Evolutionary conservation across 345 rosid genomes (phyloP).

Genomic region (Laguncularia racemosa): DNA sequence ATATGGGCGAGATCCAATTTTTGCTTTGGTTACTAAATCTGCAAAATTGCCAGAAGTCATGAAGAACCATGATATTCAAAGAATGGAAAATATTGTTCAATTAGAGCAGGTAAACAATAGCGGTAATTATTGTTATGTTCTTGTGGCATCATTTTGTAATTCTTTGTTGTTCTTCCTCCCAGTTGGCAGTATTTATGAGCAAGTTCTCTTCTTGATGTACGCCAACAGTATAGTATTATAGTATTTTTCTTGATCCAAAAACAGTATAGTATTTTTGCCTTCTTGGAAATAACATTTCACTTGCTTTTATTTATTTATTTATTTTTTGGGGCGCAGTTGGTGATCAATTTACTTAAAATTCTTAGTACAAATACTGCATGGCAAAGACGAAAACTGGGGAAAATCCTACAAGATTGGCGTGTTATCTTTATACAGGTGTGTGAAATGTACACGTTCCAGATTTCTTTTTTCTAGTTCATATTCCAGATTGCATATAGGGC

Average conservation of each 20-base stretch:
- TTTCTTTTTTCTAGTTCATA: background rate
- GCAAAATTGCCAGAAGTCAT: constrained; percentile 63
- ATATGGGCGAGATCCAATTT: constrained; percentile 76
- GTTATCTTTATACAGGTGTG: constrained; percentile 70
- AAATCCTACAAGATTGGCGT: constrained; percentile 95
- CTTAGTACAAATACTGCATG: constrained; percentile 93
- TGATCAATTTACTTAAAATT: constrained; percentile 82
- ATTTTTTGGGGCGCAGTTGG: constrained; percentile 86
- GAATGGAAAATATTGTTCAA: constrained; percentile 63
- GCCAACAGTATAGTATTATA: no score
- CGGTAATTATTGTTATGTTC: background rate
- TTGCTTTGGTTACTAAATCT: constrained; percentile 58
- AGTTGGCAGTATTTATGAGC: background rate
- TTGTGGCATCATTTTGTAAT: no score
- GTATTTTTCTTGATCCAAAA: no score
- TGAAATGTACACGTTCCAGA: background rate
- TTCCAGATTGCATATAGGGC: background rate
- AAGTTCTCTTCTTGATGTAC: no score
- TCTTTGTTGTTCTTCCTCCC: no score
- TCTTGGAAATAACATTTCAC: background rate
- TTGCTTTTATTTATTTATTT: constrained; percentile 9
- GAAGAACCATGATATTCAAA: constrained; percentile 58
- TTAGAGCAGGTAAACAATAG: constrained; percentile 53
- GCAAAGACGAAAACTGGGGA: constrained; percentile 99
- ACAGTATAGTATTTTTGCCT: no score